Base-by-base conservation (phyloP, 108 stramenopile genomes). In the Pinguiococcus pyrenoidosus region DNA sequence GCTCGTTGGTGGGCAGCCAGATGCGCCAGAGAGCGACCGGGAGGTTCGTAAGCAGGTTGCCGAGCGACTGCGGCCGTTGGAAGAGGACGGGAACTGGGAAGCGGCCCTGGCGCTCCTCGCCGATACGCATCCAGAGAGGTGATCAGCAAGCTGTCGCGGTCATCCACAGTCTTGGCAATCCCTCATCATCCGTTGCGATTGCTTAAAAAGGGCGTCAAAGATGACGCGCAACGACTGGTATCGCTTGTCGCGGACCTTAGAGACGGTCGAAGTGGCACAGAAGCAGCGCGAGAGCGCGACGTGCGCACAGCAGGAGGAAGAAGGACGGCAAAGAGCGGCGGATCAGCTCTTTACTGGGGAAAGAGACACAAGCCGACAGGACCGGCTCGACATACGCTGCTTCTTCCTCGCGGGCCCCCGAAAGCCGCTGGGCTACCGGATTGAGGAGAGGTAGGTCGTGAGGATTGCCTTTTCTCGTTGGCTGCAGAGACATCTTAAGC, bases 351-450 rank as follows among this genome's bases (percentile, higher is more conserved):
- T 80, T 39, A 80, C 62, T 43, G 88, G 83, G 5, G 62, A 80
- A 35, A 60, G 88, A 59, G 44, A 70, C 13, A 73, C 76, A 1
- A 54, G 71, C 36, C 52, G 12, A 24, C 24, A 47, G 51, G 37
- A 37, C 58, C 7, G 78, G 78, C 17, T 89, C 58, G 93, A 96
- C 55, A 80, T 96, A 12, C 82, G 93, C 8, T 89, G 85, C 51
- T 91, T 90, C 64, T 96, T 92, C 68, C 66, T 96, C 2, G 84
- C 86, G 57, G 61, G 69, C 24, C 86, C 89, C 60, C 79, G 93
- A 14, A 81, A 80, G 78, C 56, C 44, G 1, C 82, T 92, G 60
- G 83, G 77, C 49, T 50, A 62, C 27, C 56, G 74, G 37, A 79
- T 96, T 4, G 90, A 96, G 67, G 51, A 63, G 9, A 39, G 51